Evolutionary conservation across 148 eudicot species (phyloP), one percentile per base, ranked within the genome.

Genomic region (Spergularia bocconei): DNA sequence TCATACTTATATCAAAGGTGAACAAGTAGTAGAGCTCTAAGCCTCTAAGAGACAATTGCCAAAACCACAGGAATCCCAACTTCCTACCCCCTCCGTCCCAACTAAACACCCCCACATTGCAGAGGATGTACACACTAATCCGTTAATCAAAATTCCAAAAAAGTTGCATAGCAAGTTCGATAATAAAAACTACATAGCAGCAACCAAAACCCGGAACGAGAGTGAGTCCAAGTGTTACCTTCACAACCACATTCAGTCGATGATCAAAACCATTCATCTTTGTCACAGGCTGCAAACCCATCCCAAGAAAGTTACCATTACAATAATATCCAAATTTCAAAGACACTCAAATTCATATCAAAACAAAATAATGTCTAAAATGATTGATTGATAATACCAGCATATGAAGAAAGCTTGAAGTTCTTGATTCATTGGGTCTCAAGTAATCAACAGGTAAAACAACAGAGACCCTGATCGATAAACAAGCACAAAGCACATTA

Each of bases 391-490:
- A 17, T 8, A 20, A 56, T 87, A 90, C 96, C 89, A 71, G 38
- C 36, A 71, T 62, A 44, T 73, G 71, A 62, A 82, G 57, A 78
- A 47, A 63, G 72, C 73, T 74, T 48, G 85, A 73, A 72, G 80
- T 63, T 69, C 75, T 82, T 52, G 68, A 70, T 73, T 74, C 70
- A 61, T 79, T 63, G 69, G 78, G 17, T 72, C 81, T 83, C 75
- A 81, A 69, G 74, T 77, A 75, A 19, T 76, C 85, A 15, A 69
- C 39, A 16, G 88, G 81, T 74, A 78, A 81, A 71, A 60, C 79
- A 21, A 60, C 80, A 21, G 77, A 72, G 62, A 82, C 75, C 79
- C 95, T 90, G 83, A 69, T 50, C 39, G 15, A 33, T 64, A 29
- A 23, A 20, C 16, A 56, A 56, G 10, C 11, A 69, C 16, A 15